These are phyloP conservation scores for Hanseniaspora lindneri DNA, from an alignment of 805 yeast species.

Conservation along the genomic window DNA sequence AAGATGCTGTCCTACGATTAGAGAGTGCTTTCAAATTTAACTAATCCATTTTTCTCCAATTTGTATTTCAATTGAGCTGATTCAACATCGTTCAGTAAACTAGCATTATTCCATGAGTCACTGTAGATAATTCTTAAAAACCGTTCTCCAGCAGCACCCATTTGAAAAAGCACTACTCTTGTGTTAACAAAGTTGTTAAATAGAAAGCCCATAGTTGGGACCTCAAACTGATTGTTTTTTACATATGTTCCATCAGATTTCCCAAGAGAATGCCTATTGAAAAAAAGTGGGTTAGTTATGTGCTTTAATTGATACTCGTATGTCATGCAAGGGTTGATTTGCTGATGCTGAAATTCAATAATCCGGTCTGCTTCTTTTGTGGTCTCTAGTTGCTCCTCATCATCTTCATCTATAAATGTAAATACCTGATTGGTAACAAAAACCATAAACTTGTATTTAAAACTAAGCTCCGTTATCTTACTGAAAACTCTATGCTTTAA, in stretches of 20 bases:
- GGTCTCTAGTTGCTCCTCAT: neutral
- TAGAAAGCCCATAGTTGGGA: slow-evolving; percentile 10
- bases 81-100: neutral
- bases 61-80: neutral
- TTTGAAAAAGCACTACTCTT: slow-evolving; percentile 2
- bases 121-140: slow-evolving; percentile 8
- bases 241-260: neutral
- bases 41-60: neutral
- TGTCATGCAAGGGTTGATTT: slow-evolving; percentile 1
- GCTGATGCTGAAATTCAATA: neutral
- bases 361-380: neutral
- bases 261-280: slow-evolving; percentile 3
- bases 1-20: no score
- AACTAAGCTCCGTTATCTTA: slow-evolving; percentile 5
- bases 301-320: slow-evolving; percentile 6
- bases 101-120: slow-evolving; percentile 4
- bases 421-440: slow-evolving; percentile 11
- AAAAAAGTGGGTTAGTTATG: slow-evolving; percentile 6
- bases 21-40: slow-evolving; percentile 3
- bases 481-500: slow-evolving; percentile 6
- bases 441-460: slow-evolving; percentile 11
- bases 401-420: slow-evolving; percentile 8
- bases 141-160: slow-evolving; percentile 9
- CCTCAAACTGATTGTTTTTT: slow-evolving; percentile 5
- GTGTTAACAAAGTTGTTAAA: slow-evolving; percentile 13